Conservation (phyloP, 805 yeast genomes). For the Cyberlindnera suaveolens region DNA sequence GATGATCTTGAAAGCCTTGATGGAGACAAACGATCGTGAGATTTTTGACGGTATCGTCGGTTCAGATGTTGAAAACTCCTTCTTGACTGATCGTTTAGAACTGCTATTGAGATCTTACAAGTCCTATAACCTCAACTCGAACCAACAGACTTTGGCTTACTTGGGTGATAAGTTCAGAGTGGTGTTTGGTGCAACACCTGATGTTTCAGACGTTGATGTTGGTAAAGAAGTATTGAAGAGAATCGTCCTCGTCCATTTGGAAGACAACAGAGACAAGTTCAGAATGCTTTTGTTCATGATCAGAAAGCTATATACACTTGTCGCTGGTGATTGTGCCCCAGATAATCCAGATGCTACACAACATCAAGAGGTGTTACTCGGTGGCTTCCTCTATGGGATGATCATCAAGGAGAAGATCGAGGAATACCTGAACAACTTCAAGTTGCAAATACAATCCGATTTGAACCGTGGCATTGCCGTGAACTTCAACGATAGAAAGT, state of each 20-base stretch:
- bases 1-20: constrained; percentile 85
- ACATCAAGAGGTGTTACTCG: constrained; percentile 93
- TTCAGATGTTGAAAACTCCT: constrained; percentile 77
- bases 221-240: constrained; percentile 79
- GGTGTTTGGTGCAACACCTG: constrained; percentile 84
- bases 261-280: constrained; percentile 71
- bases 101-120: constrained; percentile 84
- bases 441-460: constrained; percentile 71
- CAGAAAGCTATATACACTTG: constrained; percentile 88
- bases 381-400: constrained; percentile 96
- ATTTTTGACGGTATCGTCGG: constrained; percentile 96
- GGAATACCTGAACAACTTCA: constrained; percentile 74
- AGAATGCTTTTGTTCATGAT: constrained; percentile 88
- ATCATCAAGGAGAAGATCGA: constrained; percentile 94
- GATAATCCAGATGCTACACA: constrained; percentile 99
- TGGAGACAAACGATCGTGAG: constrained; percentile 89
- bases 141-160: constrained; percentile 86
- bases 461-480: constrained; percentile 74
- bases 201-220: constrained; percentile 82
- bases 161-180: constrained; percentile 94
- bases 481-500: constrained; percentile 77
- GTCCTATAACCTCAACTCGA: constrained; percentile 67
- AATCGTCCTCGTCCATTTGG: constrained; percentile 85
- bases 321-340: constrained; percentile 93
- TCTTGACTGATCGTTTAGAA: constrained; percentile 97